Evolutionary conservation across 2,329 filamentous ascomycete species (phyloP).

Genomic region (Venturia aucupariae): DNA sequence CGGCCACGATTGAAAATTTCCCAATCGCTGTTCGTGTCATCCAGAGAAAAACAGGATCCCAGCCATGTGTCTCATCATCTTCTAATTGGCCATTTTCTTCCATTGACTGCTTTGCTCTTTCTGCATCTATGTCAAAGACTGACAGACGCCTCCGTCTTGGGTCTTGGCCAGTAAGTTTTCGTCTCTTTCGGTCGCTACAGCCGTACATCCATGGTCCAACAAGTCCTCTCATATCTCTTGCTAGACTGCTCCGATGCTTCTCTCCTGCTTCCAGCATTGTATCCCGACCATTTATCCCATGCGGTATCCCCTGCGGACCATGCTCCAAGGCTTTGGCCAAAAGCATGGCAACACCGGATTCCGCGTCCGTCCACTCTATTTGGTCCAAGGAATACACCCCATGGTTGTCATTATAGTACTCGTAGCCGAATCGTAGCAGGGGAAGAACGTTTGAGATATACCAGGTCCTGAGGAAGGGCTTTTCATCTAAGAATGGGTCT

Average conservation of each 20-base stretch:
- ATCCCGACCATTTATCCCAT: conserved; percentile 19
- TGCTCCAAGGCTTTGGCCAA: conserved; percentile 46
- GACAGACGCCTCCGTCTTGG: background rate
- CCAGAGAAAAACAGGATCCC: conserved; percentile 63
- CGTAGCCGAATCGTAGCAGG: conserved; percentile 56
- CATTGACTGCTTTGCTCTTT: conserved; percentile 29
- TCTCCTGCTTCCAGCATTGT: conserved; percentile 12
- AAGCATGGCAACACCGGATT: conserved; percentile 50
- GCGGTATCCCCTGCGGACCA: conserved; percentile 20
- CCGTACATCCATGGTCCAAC: conserved; percentile 68
- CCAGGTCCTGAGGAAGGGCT: conserved; percentile 56
- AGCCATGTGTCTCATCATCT: conserved; percentile 38
- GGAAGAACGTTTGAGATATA: conserved; percentile 60
- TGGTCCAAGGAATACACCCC: conserved; percentile 47
- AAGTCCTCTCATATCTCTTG: conserved; percentile 57
- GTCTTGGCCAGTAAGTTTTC: conserved; percentile 29
- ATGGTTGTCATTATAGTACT: conserved; percentile 53
- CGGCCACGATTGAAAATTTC: conserved; percentile 54
- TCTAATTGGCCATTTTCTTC: conserved; percentile 18
- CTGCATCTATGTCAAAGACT: background rate
- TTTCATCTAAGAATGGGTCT: conserved; percentile 56
- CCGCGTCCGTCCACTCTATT: conserved; percentile 54
- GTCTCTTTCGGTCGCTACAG: conserved; percentile 48
- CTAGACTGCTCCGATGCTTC: conserved; percentile 32
- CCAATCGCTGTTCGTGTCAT: conserved; percentile 49